phyloP scores from a whole-genome alignment of 2,329 filamentous ascomycete species.

The Didymella segeticola region DNA sequence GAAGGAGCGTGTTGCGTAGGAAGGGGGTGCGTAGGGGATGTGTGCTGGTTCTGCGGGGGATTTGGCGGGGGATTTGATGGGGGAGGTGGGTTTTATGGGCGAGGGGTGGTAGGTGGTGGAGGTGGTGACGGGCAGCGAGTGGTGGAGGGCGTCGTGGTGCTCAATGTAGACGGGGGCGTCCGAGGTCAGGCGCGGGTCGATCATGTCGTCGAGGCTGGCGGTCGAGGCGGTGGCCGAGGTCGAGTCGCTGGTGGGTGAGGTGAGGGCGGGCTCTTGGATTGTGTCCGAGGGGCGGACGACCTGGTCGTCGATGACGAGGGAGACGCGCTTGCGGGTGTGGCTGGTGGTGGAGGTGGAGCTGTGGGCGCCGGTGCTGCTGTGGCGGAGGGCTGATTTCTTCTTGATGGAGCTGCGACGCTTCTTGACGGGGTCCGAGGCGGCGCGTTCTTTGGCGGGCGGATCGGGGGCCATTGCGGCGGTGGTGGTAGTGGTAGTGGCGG shows the following conservation, averaged over 20 bases:
- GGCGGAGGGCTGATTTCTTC: conserved; percentile 46
- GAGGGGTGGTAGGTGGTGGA: conserved; percentile 23
- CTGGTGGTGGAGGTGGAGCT: too few species aligned
- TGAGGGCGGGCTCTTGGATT: conserved; percentile 35
- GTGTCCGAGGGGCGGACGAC: conserved; percentile 47
- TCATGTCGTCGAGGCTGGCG: conserved; percentile 40
- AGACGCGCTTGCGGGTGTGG: conserved; percentile 46
- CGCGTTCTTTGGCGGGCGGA: conserved; percentile 19
- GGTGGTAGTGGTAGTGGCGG: conserved; percentile 22
- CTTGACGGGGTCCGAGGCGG: conserved; percentile 19
- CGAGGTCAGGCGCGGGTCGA: conserved; percentile 40
- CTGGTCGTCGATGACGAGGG: conserved; percentile 47
- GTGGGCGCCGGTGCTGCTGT: conserved; percentile 32
- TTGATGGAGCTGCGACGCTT: conserved; percentile 40
- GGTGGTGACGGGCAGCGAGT: conserved; percentile 30
- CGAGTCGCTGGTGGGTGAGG: conserved; percentile 40
- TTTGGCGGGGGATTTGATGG: conserved; percentile 22
- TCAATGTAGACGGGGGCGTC: conserved; percentile 24
- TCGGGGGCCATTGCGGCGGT: conserved; percentile 19
- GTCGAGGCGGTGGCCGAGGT: conserved; percentile 40
- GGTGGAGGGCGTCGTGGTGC: conserved; percentile 39
- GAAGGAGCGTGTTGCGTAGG: conserved; percentile 33
- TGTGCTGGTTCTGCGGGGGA: background rate
- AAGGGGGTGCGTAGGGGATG: conserved; percentile 16
- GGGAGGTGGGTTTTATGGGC: conserved; percentile 29